A percentile compares a stretch with the other conserved stretches of the same genome.
Evolutionary conservation across 2,329 filamentous ascomycete species (phyloP).

Genomic region (Penicillium sp.): DNA sequence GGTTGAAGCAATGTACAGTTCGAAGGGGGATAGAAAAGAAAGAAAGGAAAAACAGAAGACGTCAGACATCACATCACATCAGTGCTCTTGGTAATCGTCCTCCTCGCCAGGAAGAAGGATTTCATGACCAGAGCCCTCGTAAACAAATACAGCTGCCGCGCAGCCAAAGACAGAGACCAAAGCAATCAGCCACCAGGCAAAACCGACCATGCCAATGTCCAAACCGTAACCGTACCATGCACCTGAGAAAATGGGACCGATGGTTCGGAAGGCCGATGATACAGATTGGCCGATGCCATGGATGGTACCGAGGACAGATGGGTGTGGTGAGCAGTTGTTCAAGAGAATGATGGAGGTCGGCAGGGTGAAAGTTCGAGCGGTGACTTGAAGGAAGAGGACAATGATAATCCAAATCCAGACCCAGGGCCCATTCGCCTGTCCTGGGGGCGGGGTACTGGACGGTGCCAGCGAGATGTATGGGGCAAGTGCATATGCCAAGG

Average conservation of each 20-base stretch:
- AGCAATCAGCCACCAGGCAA: slow-evolving; percentile 62
- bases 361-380: slow-evolving; percentile 71
- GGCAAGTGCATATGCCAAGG: slow-evolving; percentile 70
- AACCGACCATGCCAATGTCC: slow-evolving; percentile 58
- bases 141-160: slow-evolving; percentile 62
- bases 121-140: slow-evolving; percentile 69
- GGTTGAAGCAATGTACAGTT: slow-evolving; percentile 27
- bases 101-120: slow-evolving; percentile 46
- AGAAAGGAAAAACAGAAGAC: slow-evolving; percentile 5
- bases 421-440: slow-evolving; percentile 44
- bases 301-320: slow-evolving; percentile 62
- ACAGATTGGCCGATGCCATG: slow-evolving; percentile 63
- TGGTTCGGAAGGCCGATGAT: slow-evolving; percentile 59
- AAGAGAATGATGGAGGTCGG: slow-evolving; percentile 63
- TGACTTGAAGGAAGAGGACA: slow-evolving; percentile 71
- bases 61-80: slow-evolving; percentile 22
- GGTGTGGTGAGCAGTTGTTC: slow-evolving; percentile 65
- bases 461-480: slow-evolving; percentile 74
- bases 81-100: slow-evolving; percentile 31
- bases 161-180: slow-evolving; percentile 62
- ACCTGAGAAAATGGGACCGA: slow-evolving; percentile 61
- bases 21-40: slow-evolving; percentile 7
- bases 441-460: slow-evolving; percentile 51
- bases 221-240: slow-evolving; percentile 61
- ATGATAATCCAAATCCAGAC: slow-evolving; percentile 70